Conservation (phyloP, 441 rosid species). For the Hura crepitans region DNA sequence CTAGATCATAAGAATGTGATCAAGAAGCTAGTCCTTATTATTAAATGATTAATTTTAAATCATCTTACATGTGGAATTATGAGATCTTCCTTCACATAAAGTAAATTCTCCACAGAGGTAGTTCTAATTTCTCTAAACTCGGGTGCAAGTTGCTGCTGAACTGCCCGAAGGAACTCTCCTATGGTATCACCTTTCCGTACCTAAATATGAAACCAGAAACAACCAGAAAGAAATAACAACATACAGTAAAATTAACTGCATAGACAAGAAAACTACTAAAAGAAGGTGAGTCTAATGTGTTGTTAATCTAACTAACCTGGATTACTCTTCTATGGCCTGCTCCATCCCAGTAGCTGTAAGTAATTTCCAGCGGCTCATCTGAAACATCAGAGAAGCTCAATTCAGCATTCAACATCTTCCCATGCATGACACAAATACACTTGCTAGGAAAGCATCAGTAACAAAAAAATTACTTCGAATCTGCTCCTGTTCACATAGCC, state of each 20-base stretch:
- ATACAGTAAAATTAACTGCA: background rate
- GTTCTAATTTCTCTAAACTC: slow-evolving; percentile 96
- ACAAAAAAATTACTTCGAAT: slow-evolving; percentile 53
- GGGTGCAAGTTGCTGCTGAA: slow-evolving; percentile 96
- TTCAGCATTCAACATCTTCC: slow-evolving; percentile 20
- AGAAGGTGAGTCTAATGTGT: slow-evolving; percentile 9
- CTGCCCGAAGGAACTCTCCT: slow-evolving; percentile 81
- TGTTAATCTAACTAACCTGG: slow-evolving; percentile 47
- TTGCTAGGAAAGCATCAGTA: background rate
- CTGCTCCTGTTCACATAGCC: slow-evolving; percentile 81
- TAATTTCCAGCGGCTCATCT: slow-evolving; percentile 93
- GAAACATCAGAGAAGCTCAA: slow-evolving; percentile 19
- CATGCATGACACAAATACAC: background rate
- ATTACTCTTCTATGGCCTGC: slow-evolving; percentile 90
- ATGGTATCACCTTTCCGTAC: slow-evolving; percentile 80
- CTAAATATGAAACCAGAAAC: slow-evolving; percentile 29
- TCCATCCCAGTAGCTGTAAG: slow-evolving; percentile 99
- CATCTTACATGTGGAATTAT: slow-evolving; percentile 88
- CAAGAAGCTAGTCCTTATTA: slow-evolving; percentile 8
- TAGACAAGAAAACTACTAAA: background rate
- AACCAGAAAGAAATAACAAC: background rate
- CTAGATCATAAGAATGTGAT: slow-evolving; percentile 15
- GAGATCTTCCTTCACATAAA: slow-evolving; percentile 95
- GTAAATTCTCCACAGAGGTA: slow-evolving; percentile 84
- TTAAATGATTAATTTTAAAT: slow-evolving; percentile 9